These are phyloP conservation scores for Ophiostoma perfectum DNA, from an alignment of 2,329 filamentous ascomycete genomes.

Conservation along the genomic window DNA sequence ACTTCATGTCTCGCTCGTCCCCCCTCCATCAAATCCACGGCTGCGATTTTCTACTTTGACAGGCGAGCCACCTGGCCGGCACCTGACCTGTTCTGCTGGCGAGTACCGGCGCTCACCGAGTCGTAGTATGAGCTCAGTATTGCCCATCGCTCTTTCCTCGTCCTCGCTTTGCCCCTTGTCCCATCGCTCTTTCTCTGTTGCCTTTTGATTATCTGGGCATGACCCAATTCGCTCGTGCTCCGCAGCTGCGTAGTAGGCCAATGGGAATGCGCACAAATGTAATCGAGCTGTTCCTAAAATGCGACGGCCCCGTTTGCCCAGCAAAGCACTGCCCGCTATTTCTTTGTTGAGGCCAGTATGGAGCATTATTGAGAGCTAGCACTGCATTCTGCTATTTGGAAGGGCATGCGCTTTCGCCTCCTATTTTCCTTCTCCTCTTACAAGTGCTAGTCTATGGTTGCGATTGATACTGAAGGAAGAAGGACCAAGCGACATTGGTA, in stretches of 20 bases:
- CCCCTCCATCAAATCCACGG: not conserved
- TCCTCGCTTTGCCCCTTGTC: too few species aligned
- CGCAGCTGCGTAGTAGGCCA: conserved; percentile 15
- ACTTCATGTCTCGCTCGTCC: not conserved
- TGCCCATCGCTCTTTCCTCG: not conserved
- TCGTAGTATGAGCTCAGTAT: too few species aligned
- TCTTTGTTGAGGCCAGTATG: not conserved
- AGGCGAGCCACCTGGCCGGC: conserved; percentile 12
- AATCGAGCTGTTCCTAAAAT: conserved; percentile 13
- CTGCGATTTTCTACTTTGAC: conserved; percentile 10
- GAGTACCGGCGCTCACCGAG: not conserved
- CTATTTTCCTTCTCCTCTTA: not conserved
- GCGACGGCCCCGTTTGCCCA: not conserved
- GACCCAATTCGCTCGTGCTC: not conserved
- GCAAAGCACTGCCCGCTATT: not conserved
- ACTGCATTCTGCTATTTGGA: not conserved
- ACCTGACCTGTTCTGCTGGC: not conserved
- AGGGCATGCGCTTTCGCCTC: not conserved
- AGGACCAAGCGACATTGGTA: not conserved
- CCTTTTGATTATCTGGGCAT: not conserved
- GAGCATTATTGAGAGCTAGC: not conserved
- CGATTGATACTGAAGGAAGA: not conserved
- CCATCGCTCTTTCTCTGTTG: not conserved
- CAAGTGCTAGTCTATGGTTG: not conserved
- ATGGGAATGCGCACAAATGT: conserved; percentile 17